Evolutionary conservation across 2,329 filamentous ascomycete genomes (phyloP), one percentile per base, ranked within the genome.

Genomic region (Sporothrix pseudoabietina): DNA sequence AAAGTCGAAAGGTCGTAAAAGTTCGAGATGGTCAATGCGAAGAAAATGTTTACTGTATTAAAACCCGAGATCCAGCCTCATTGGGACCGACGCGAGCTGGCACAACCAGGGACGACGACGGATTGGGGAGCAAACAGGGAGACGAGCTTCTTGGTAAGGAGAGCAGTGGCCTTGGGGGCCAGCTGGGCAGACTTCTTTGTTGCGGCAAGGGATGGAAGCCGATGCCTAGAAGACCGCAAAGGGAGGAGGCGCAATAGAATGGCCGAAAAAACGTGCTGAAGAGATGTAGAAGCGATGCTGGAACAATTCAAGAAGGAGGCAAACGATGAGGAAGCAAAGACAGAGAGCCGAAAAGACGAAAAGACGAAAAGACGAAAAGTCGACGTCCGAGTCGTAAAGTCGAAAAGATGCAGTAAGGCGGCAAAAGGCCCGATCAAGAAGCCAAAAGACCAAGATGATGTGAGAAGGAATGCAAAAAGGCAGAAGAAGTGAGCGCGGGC

Each of bases 41-140:
- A 47, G 22, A 26, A 49, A 61, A 59, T 8, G 39, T 47, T 41
- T 10, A 59, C 26, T 39, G 69, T 63, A 71, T 65, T 52, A 71
- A 7, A 16, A 39, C 39, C 69, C 69, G 44, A 49, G 41, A 61
- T 49, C 32, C 41, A 59, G 69, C 57, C 69, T 71, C 69, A 71
- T 71, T 63, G 69, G 69, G 69, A 59, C 39, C 57, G 69, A 63
- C 69, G 69, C 69, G 30, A 63, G 69, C 69, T 63, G 69, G 57
- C 55, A 61, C 35, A 14, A 61, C 39, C 68, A 49, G 39, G 26
- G 39, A 52, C 69, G 55, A 52, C 69, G 55, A 61, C 69, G 55
- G 41, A 61, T 71, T 70, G 35, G 68, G 66, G 35, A 54, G 32
- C 30, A 70, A 57, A 22, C n/a, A 54, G 52, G 68, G 49, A 54